phyloP scores from a whole-genome alignment of 352 stramenopile species.

The Phytophthora pisi region DNA sequence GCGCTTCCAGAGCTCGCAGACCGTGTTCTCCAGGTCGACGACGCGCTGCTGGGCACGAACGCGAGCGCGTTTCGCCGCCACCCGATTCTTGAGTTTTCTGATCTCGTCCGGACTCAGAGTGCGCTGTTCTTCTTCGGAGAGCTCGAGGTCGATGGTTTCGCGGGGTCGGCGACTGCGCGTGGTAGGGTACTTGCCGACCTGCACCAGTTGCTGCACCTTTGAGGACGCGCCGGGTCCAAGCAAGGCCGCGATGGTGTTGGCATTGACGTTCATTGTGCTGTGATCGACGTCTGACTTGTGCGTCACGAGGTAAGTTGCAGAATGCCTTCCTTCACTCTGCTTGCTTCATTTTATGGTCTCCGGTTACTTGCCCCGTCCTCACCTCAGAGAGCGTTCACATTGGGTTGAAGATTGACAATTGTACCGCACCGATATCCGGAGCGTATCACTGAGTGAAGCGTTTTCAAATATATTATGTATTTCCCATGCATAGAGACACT shows the following conservation, averaged over 20 bases:
- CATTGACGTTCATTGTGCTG: conserved; percentile 31
- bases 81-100: conserved; percentile 74
- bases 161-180: conserved; percentile 45
- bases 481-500: neutral
- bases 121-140: conserved; percentile 48
- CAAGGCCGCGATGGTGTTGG: conserved; percentile 31
- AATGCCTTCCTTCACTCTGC: conserved; percentile 12
- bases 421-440: conserved; percentile 8
- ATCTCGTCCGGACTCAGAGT: conserved; percentile 56
- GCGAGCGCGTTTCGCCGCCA: conserved; percentile 62
- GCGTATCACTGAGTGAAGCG: conserved; percentile 9
- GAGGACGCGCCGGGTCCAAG: conserved; percentile 28
- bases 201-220: conserved; percentile 29
- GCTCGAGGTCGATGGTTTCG: conserved; percentile 56
- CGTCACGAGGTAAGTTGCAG: conserved; percentile 23
- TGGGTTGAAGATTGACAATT: conserved; percentile 11
- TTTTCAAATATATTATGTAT: conserved; percentile 12
- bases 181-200: conserved; percentile 38
- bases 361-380: conserved; percentile 10
- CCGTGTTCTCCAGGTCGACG: conserved; percentile 52
- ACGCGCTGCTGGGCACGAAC: conserved; percentile 59
- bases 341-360: conserved; percentile 10
- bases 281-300: conserved; percentile 3
- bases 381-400: neutral
- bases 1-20: conserved; percentile 59